Conservation (phyloP, 176 grass and related monocot genomes). For the Bolboschoenus planiculmis region DNA sequence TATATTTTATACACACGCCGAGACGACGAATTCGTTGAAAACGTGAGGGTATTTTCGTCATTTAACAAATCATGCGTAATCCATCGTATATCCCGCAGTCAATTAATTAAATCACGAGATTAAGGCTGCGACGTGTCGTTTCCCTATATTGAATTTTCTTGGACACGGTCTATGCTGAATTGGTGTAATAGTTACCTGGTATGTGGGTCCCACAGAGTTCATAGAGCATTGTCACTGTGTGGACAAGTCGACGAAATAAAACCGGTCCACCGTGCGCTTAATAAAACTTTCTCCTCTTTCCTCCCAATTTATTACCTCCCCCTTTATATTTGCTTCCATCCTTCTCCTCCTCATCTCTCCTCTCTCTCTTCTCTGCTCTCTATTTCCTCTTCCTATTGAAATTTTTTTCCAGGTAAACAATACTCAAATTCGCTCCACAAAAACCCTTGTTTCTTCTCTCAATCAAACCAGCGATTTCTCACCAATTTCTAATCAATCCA, state of each 20-base stretch:
- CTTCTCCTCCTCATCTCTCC: not conserved
- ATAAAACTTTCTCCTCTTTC: not conserved
- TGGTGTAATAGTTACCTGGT: not conserved
- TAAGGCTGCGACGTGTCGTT: slow-evolving; percentile 23
- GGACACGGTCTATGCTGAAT: not conserved
- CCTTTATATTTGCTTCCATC: slow-evolving; percentile 20
- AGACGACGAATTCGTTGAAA: slow-evolving; percentile 42
- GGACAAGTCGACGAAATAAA: not conserved
- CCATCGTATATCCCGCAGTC: slow-evolving; percentile 5
- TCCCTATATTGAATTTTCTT: not conserved
- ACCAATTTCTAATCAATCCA: slow-evolving; percentile 7
- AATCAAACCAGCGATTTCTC: not conserved
- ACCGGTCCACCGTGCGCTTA: not conserved
- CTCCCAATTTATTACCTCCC: not conserved
- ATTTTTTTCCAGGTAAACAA: not conserved
- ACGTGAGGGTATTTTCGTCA: slow-evolving; percentile 22
- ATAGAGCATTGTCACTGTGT: not conserved
- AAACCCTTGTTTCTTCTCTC: not conserved
- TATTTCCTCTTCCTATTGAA: not conserved
- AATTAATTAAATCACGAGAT: slow-evolving; percentile 30
- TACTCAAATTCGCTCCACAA: not conserved
- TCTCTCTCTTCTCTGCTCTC: not conserved
- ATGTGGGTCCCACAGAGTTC: not conserved
- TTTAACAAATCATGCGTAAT: not conserved
- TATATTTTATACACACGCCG: not conserved